phyloP scores from a whole-genome alignment of 805 yeast genomes.

The Tetrapisispora pingtungensis region DNA sequence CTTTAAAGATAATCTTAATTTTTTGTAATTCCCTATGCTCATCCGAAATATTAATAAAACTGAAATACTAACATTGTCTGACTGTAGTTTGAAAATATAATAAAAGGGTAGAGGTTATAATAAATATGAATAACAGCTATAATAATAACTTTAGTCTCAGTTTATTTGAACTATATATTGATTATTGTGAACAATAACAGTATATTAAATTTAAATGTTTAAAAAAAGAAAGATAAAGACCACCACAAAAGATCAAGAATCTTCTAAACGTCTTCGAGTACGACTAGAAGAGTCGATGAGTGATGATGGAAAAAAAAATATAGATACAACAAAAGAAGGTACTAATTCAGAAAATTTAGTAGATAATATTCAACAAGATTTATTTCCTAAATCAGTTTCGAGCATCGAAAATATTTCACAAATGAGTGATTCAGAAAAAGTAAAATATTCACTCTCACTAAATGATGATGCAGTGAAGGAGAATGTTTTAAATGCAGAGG shows the following conservation, averaged over 20 bases:
- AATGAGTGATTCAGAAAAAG: not conserved
- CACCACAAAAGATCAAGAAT: not conserved
- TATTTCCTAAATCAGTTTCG: too few species aligned
- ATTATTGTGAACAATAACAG: too few species aligned
- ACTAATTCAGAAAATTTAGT: not conserved
- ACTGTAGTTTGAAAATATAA: too few species aligned
- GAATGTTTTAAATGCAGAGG: conserved; percentile 10
- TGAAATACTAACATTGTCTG: too few species aligned
- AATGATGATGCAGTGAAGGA: conserved; percentile 5
- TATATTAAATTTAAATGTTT: not conserved
- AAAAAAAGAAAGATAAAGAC: not conserved
- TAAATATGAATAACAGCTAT: too few species aligned
- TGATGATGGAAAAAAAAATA: not conserved
- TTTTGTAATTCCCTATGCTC: too few species aligned
- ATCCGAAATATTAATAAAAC: too few species aligned
- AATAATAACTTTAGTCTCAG: too few species aligned
- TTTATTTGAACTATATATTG: too few species aligned
- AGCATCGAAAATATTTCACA: not conserved
- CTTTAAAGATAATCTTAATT: too few species aligned
- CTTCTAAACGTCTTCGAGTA: not conserved
- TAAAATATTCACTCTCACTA: not conserved
- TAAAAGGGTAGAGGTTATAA: too few species aligned
- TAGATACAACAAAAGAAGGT: not conserved
- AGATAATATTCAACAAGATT: too few species aligned
- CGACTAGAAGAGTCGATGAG: not conserved